A percentile compares a stretch with the other conserved stretches of the same genome.
phyloP scores from a whole-genome alignment of 139 green algal species.

The Chlorella sp. region DNA sequence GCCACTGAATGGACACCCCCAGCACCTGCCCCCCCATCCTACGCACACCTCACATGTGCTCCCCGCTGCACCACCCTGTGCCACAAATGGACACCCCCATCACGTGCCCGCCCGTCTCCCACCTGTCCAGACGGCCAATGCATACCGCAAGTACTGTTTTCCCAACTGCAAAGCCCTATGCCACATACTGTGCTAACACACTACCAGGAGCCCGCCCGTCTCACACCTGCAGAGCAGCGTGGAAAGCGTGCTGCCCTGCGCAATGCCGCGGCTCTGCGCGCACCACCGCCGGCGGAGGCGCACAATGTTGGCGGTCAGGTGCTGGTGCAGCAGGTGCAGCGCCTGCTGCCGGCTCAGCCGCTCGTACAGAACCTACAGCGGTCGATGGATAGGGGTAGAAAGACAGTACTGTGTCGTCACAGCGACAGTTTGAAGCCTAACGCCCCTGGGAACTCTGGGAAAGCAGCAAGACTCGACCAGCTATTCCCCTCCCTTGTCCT shows the following conservation, averaged over 20 bases:
- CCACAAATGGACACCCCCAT: too few species aligned
- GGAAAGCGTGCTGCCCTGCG: slow-evolving; percentile 87
- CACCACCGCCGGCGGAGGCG: slow-evolving; percentile 71
- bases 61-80: too few species aligned
- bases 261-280: slow-evolving; percentile 73
- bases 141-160: background rate
- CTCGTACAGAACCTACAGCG: slow-evolving; percentile 48
- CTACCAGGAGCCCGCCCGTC: background rate
- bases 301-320: slow-evolving; percentile 82
- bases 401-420: too few species aligned
- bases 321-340: slow-evolving; percentile 69
- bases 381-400: background rate
- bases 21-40: too few species aligned
- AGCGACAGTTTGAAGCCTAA: too few species aligned
- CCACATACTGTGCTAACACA: background rate
- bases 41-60: too few species aligned
- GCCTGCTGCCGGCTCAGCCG: slow-evolving; percentile 47
- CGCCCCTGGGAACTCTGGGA: too few species aligned
- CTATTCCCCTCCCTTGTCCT: too few species aligned
- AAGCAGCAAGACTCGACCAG: too few species aligned
- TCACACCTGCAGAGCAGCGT: slow-evolving; percentile 68
- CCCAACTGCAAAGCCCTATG: too few species aligned
- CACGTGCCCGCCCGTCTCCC: background rate
- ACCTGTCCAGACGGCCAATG: background rate
- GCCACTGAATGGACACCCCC: too few species aligned